Base-by-base conservation (phyloP, 208 protist genomes). In the Leishmania tarentolae region DNA sequence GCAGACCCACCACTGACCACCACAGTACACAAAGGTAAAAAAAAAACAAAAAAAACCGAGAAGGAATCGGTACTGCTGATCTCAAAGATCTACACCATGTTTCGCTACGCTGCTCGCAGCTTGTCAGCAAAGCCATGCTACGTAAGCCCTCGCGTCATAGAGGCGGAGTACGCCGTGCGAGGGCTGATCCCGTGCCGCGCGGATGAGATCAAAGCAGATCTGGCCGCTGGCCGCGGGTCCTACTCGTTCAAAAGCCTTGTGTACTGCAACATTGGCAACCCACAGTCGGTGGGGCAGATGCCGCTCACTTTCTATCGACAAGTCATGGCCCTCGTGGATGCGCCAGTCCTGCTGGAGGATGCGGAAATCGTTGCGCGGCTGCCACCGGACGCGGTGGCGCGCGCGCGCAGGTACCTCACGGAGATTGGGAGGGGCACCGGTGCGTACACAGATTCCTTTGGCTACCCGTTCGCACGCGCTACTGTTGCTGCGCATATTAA, bases 221-320 rank as follows among this genome's bases (percentile, higher is more conserved):
- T 98, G 46, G 85, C 87, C 13, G 77, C 69, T 15, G 91, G 87
- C 73, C 82, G 70, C 70, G 76, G 52, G 19, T 83, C 79, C 24
- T 88, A 95, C 78, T 79, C 88, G 11, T 98, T 98, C 83, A 4
- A 88, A 40, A 83, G 96, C 57, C 86, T 99, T 28, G 91, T 99
- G 70, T 97, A 95, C 83, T 99, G 99, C 91, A 99, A 99, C 92
- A 99, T 99, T 87, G 99, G 99, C 79, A 99, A 99, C 88, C 99
- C 99, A 56, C 99, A 99, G 87, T 86, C 91, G 82, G 86, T 99
- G 24, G 80, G 95, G 35, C 99, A 99, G 90, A 88, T 96, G 86
- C 98, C 99, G 28, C 82, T 99, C 13, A 99, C 99, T 17, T 99
- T 99, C 87, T 91, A 91, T 83, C 93, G 99, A 21, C 93, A 99